These are phyloP conservation scores for Lizanozyma gosingica DNA, from an alignment of 1,139 yeast genomes.

Conservation along the genomic window DNA sequence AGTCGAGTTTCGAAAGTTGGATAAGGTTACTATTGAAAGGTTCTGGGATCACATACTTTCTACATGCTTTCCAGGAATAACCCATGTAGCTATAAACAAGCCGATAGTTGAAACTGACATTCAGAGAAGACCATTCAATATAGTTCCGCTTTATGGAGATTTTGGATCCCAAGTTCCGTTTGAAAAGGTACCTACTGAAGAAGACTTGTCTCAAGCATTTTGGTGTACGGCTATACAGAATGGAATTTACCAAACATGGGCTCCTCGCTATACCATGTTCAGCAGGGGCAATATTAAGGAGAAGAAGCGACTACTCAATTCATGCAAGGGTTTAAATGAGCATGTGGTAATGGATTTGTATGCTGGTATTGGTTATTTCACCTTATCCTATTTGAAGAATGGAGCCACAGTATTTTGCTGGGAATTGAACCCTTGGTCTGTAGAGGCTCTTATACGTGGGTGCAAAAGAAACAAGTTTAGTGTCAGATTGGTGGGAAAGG, in stretches of 20 bases:
- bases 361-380: constrained; percentile 83
- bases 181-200: constrained; percentile 24
- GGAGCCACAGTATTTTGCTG: constrained; percentile 62
- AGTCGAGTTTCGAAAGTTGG: constrained; percentile 5
- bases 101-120: constrained; percentile 52
- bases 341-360: constrained; percentile 59
- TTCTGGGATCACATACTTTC: constrained; percentile 19
- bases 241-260: constrained; percentile 74
- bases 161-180: constrained; percentile 41
- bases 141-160: constrained; percentile 55
- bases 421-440: constrained; percentile 85
- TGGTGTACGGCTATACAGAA: constrained; percentile 73
- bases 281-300: constrained; percentile 85
- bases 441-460: constrained; percentile 59
- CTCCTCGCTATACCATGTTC: constrained; percentile 81
- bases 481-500: constrained; percentile 21
- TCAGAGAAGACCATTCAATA: constrained; percentile 55
- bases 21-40: constrained; percentile 6
- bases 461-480: constrained; percentile 35
- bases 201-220: constrained; percentile 44
- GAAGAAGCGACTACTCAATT: constrained; percentile 52
- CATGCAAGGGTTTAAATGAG: constrained; percentile 22
- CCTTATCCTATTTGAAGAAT: constrained; percentile 54
- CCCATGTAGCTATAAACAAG: constrained; percentile 65
- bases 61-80: constrained; percentile 14